phyloP scores from a whole-genome alignment of 139 green algal genomes.

The Haematococcus sp. region DNA sequence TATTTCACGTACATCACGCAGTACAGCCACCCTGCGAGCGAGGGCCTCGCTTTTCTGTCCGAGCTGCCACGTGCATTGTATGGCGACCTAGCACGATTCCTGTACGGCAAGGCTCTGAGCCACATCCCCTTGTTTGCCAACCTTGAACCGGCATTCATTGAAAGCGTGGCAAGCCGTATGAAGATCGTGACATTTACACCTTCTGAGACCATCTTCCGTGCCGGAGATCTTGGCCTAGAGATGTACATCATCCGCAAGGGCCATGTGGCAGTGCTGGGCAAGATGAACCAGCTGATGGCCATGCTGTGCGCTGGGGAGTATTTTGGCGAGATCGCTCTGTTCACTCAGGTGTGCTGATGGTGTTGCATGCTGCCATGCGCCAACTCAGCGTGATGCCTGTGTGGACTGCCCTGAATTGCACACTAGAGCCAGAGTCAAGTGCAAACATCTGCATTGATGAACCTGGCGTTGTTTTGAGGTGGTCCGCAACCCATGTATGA shows the following conservation, averaged over 20 bases:
- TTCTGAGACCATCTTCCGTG: conserved; percentile 25
- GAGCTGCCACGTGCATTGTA: conserved; percentile 19
- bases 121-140: conserved; percentile 11
- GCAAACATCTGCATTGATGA: too few species aligned
- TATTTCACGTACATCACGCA: conserved; percentile 34
- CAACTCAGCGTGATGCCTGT: background rate
- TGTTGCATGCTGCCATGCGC: too few species aligned
- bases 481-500: too few species aligned
- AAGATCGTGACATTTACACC: conserved; percentile 30
- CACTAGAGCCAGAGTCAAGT: too few species aligned
- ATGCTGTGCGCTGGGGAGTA: conserved; percentile 29
- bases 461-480: too few species aligned
- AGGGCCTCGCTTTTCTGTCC: conserved; percentile 21
- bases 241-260: conserved; percentile 54
- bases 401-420: background rate
- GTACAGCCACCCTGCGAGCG: conserved; percentile 18
- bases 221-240: conserved; percentile 42
- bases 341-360: conserved; percentile 25
- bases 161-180: conserved; percentile 11
- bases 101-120: conserved; percentile 4
- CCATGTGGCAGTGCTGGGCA: conserved; percentile 40
- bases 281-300: conserved; percentile 31
- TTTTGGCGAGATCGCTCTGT: conserved; percentile 49
- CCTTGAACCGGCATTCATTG: conserved; percentile 17
- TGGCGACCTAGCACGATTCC: conserved; percentile 15